Conservation (phyloP, 2,329 filamentous ascomycete genomes). For the Stylonectria norvegica region DNA sequence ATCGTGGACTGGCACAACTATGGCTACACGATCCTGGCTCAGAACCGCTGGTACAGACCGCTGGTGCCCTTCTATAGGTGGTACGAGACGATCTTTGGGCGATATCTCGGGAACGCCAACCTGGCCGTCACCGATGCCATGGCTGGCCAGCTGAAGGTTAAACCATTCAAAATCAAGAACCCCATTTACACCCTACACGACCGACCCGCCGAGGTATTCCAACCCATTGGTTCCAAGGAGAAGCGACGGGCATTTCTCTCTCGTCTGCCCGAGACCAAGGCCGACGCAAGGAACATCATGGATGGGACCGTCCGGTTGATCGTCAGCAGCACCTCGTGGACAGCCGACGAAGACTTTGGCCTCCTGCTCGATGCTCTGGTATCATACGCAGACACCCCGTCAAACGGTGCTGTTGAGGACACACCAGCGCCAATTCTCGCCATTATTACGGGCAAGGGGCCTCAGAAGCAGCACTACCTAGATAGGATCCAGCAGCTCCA, state of each 20-base stretch:
- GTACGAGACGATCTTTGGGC: constrained; percentile 74
- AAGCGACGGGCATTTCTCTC: constrained; percentile 59
- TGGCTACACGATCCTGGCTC: constrained; percentile 85
- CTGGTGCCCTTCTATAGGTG: constrained; percentile 72
- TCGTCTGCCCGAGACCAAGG: constrained; percentile 60
- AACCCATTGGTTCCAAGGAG: constrained; percentile 54
- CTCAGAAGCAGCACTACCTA: constrained; percentile 74
- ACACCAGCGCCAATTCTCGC: constrained; percentile 66
- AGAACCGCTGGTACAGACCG: constrained; percentile 60
- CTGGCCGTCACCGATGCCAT: constrained; percentile 90
- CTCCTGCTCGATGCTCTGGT: constrained; percentile 80
- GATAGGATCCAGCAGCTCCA: constrained; percentile 60
- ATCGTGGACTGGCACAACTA: constrained; percentile 99
- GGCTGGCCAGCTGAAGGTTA: constrained; percentile 63
- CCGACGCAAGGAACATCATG: constrained; percentile 57
- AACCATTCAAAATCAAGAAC: constrained; percentile 62
- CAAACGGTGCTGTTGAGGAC: constrained; percentile 30
- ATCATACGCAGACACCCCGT: constrained; percentile 57
- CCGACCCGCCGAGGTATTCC: constrained; percentile 78
- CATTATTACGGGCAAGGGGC: constrained; percentile 93
- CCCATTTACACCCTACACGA: constrained; percentile 77
- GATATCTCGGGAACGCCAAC: constrained; percentile 65
- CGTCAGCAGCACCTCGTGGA: constrained; percentile 96
- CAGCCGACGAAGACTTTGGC: constrained; percentile 90
- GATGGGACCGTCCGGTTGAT: constrained; percentile 63